A percentile compares a stretch with the other conserved stretches of the same genome.
Conservation (phyloP, 495 filamentous ascomycete genomes). For the Xylaria scruposa region DNA sequence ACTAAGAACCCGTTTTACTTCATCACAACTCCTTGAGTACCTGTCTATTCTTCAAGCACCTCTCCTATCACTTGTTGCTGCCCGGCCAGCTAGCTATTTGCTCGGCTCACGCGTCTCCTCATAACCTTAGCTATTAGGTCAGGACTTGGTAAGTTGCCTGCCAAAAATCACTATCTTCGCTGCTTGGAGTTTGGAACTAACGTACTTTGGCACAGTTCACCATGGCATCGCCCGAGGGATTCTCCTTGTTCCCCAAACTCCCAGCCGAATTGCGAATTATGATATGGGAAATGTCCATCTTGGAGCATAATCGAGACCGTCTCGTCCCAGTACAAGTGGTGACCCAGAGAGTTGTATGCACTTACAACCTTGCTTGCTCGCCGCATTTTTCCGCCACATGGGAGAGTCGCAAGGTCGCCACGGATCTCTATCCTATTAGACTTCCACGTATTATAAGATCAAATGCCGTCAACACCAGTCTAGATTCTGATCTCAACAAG, state of each 20-base stretch:
- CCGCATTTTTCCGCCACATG: constrained; percentile 1
- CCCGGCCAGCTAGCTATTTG: too few relatives aligned
- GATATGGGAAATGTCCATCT: neutral
- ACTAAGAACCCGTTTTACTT: too few relatives aligned
- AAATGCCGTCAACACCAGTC: neutral
- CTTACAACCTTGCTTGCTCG: neutral
- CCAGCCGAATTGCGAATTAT: neutral
- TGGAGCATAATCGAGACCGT: neutral
- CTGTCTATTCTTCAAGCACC: too few relatives aligned
- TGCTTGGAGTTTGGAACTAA: neutral
- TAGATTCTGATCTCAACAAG: neutral
- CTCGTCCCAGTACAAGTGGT: neutral
- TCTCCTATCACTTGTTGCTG: too few relatives aligned
- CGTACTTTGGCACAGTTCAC: neutral
- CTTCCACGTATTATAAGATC: neutral
- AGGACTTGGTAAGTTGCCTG: too few relatives aligned
- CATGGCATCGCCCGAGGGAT: neutral
- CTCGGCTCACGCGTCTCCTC: too few relatives aligned
- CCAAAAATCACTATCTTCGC: too few relatives aligned
- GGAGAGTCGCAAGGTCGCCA: constrained; percentile 3
- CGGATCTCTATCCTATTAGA: neutral
- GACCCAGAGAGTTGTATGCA: neutral
- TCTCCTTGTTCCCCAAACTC: constrained; percentile 1
- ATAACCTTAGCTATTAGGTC: too few relatives aligned
- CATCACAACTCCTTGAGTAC: too few relatives aligned